phyloP scores from a whole-genome alignment of 2,329 filamentous ascomycete genomes.

The Fusarium nodosum region DNA sequence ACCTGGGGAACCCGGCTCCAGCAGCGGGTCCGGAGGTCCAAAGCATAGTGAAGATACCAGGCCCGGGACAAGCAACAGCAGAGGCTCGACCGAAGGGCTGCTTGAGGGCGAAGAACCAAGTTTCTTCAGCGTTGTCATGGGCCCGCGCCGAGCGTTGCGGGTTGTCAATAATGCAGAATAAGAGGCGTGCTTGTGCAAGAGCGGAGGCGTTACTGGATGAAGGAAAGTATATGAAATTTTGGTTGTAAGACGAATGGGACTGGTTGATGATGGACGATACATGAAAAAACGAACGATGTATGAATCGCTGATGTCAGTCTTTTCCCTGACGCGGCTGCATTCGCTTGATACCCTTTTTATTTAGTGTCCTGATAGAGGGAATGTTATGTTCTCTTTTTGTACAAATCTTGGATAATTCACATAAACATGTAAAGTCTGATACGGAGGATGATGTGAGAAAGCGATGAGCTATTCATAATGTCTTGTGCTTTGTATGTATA shows the following conservation, averaged over 20 bases:
- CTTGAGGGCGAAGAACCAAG: constrained; percentile 74
- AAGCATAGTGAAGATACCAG: constrained; percentile 49
- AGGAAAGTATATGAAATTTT: constrained; percentile 11
- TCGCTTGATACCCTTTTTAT: constrained; percentile 45
- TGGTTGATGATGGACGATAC: constrained; percentile 32
- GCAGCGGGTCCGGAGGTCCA: constrained; percentile 40
- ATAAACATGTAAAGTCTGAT: background rate
- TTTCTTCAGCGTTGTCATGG: constrained; percentile 78
- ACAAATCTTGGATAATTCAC: background rate
- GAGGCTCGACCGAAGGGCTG: constrained; percentile 64
- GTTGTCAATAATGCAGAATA: constrained; percentile 71
- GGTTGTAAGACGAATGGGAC: constrained; percentile 2
- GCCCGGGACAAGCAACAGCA: constrained; percentile 47
- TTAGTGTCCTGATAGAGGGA: constrained; percentile 1
- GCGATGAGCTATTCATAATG: constrained; percentile 22
- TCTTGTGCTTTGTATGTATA: constrained; percentile 21
- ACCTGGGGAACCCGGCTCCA: constrained; percentile 43
- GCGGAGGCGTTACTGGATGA: constrained; percentile 5
- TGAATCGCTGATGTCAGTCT: constrained; percentile 7
- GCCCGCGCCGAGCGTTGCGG: constrained; percentile 75
- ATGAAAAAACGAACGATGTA: constrained; percentile 35
- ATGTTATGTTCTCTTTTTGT: background rate
- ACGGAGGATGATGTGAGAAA: background rate
- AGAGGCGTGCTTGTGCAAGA: background rate
- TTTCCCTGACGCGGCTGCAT: constrained; percentile 28